Conservation (phyloP, 2,329 filamentous ascomycete genomes). For the Aspergillus caelatus region DNA sequence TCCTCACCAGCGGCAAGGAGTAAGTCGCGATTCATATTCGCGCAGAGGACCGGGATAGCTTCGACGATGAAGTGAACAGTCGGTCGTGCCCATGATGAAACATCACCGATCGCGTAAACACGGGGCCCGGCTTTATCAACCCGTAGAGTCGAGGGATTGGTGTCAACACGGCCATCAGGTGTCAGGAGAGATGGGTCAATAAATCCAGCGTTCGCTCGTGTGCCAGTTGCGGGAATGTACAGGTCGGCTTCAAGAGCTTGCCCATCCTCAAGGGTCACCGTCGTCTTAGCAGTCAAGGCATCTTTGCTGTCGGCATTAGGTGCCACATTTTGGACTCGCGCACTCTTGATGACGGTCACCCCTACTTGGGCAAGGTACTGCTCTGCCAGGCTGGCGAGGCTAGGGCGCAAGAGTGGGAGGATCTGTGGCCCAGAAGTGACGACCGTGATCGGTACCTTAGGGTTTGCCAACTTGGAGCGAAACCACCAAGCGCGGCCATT, state of each 20-base stretch:
- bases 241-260: conserved; percentile 47
- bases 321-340: conserved; percentile 38
- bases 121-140: conserved; percentile 39
- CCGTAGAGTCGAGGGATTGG: conserved; percentile 42
- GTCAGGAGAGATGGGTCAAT: conserved; percentile 34
- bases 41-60: conserved; percentile 48
- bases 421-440: conserved; percentile 44
- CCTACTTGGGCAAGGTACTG: conserved; percentile 47
- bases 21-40: conserved; percentile 54
- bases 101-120: conserved; percentile 55
- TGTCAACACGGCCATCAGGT: conserved; percentile 43
- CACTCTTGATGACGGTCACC: conserved; percentile 51
- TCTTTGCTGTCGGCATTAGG: conserved; percentile 29
- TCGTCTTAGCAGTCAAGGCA: conserved; percentile 31
- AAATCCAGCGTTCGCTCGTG: conserved; percentile 47
- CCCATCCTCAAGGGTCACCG: conserved; percentile 45
- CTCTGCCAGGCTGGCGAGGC: conserved; percentile 48
- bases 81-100: conserved; percentile 42
- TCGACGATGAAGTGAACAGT: conserved; percentile 48
- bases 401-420: conserved; percentile 44
- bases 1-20: conserved; percentile 37
- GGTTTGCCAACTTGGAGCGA: conserved; percentile 14
- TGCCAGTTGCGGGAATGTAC: conserved; percentile 53
- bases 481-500: conserved; percentile 51
- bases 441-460: conserved; percentile 50